Conservation (phyloP, 257 asterid species). For the Parsonsia alboflavescens region DNA sequence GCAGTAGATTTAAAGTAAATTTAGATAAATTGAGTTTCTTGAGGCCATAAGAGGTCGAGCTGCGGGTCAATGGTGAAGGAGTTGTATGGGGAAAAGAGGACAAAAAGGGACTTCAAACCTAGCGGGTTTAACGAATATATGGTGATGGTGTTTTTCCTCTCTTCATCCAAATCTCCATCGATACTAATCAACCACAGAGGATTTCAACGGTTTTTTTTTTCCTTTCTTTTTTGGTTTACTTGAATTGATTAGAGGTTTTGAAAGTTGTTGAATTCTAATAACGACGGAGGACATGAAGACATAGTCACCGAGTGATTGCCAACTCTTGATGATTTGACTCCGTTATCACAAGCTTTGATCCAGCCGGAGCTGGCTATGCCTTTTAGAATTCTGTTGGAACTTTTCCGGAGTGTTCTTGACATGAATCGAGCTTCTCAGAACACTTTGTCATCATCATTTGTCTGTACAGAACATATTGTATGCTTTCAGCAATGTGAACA, state of each 20-base stretch:
- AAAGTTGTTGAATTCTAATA: constrained; percentile 27
- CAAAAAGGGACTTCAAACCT: no score
- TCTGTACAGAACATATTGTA: no score
- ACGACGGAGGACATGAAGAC: constrained; percentile 31
- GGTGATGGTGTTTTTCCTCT: no score
- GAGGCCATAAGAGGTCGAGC: no score
- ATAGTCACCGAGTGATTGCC: constrained; percentile 68
- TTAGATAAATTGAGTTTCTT: no score
- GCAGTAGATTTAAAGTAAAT: no score
- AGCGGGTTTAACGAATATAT: no score
- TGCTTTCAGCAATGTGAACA: no score
- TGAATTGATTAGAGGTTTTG: constrained; percentile 36
- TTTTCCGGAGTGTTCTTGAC: constrained; percentile 46
- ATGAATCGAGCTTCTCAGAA: constrained; percentile 73
- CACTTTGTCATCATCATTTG: constrained; percentile 58
- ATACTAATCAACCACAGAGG: not conserved
- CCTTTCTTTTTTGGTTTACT: not conserved
- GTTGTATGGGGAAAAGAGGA: no score
- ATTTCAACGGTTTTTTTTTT: not conserved
- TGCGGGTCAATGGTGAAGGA: no score
- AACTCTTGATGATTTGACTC: constrained; percentile 57
- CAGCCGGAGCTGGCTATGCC: constrained; percentile 80
- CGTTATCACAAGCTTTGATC: constrained; percentile 61
- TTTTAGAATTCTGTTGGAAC: constrained; percentile 67
- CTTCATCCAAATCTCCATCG: constrained; percentile 1